Conservation (phyloP, 805 yeast species). For the Candida xyloterini region DNA sequence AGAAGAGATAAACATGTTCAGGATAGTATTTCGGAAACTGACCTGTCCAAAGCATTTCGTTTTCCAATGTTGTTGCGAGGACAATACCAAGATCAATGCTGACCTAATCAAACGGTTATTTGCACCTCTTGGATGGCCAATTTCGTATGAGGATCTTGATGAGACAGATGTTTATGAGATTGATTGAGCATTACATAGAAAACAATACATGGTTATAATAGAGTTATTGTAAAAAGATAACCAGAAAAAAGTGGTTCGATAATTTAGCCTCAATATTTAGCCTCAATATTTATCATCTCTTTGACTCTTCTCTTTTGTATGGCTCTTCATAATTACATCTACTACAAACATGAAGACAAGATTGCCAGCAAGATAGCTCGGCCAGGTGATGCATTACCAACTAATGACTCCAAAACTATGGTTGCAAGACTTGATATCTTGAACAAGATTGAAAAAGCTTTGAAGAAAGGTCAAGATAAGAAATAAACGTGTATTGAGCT, state of each 20-base stretch:
- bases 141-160: neutral
- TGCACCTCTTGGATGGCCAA: slow-evolving; percentile 1
- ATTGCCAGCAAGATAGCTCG: slow-evolving; percentile 37
- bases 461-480: neutral
- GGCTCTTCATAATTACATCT: slow-evolving; percentile 46
- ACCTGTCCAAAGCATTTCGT: slow-evolving; percentile 29
- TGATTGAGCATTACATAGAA: slow-evolving; percentile 5
- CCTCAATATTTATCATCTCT: too few species aligned
- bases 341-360: slow-evolving; percentile 39
- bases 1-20: slow-evolving; percentile 29
- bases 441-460: too few species aligned
- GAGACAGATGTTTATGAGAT: slow-evolving; percentile 3
- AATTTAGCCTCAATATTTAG: too few species aligned
- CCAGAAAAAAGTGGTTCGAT: too few species aligned
- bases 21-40: slow-evolving; percentile 20
- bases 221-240: too few species aligned
- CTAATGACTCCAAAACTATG: neutral
- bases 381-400: slow-evolving; percentile 32
- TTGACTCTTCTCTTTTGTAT: slow-evolving; percentile 18
- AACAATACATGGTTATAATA: neutral
- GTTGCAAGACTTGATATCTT: too few species aligned
- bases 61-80: slow-evolving; percentile 25
- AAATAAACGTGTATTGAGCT: neutral
- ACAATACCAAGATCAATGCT: neutral
- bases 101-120: neutral